phyloP scores from a whole-genome alignment of 495 filamentous ascomycete genomes.

The Beverwykella pulmonaria region DNA sequence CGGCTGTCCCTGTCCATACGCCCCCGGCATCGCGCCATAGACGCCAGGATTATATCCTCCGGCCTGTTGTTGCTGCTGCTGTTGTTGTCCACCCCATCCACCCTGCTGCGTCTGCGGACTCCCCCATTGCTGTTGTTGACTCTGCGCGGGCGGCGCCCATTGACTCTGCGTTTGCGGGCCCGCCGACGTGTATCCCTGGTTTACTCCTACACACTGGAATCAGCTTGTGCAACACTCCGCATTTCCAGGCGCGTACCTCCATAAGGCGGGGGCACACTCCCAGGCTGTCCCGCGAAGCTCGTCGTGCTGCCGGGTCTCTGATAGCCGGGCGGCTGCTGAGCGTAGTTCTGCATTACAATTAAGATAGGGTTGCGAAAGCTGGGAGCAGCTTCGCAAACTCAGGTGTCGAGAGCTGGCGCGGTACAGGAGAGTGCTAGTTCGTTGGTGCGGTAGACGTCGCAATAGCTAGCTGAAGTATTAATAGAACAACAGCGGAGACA shows the following conservation, averaged over 20 bases:
- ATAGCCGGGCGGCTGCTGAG: slow-evolving; percentile 24
- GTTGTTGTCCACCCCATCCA: background rate
- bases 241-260: slow-evolving; percentile 25
- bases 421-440: background rate
- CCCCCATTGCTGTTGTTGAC: slow-evolving; percentile 4
- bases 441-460: background rate
- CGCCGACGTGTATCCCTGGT: slow-evolving; percentile 30
- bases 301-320: slow-evolving; percentile 32
- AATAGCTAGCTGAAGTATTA: background rate
- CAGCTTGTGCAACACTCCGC: slow-evolving; percentile 1
- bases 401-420: background rate
- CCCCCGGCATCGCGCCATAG: slow-evolving; percentile 37
- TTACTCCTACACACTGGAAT: background rate
- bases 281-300: slow-evolving; percentile 28
- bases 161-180: slow-evolving; percentile 20
- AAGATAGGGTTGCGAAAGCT: background rate
- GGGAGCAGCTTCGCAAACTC: slow-evolving; percentile 1
- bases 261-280: slow-evolving; percentile 28
- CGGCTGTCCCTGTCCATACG: slow-evolving; percentile 20
- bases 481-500: background rate
- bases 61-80: slow-evolving; percentile 23
- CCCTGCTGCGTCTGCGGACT: background rate
- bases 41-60: slow-evolving; percentile 30
- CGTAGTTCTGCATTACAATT: slow-evolving; percentile 36
- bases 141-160: slow-evolving; percentile 34